Conservation (phyloP, 371 early-diverging fungal genomes). For the Haplosporangium sp. region DNA sequence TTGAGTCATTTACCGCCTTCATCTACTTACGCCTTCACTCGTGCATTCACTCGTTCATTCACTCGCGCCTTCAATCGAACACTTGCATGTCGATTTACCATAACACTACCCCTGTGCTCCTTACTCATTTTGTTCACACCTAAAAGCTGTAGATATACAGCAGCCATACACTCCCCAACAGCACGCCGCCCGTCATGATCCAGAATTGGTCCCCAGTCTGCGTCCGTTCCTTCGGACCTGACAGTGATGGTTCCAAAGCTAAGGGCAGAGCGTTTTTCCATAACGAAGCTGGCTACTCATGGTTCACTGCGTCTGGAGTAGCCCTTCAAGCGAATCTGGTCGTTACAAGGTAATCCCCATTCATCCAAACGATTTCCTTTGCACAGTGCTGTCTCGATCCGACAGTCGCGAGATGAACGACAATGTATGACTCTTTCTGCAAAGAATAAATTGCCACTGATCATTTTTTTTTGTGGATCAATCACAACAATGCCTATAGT, state of each 20-base stretch:
- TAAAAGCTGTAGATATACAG: no score
- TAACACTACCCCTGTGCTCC: no score
- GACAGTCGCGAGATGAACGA: background rate
- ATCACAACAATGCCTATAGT: slow-evolving; percentile 6
- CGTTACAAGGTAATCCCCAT: slow-evolving; percentile 40
- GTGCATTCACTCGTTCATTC: background rate
- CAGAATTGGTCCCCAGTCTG: slow-evolving; percentile 54
- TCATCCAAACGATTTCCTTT: background rate
- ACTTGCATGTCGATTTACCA: no score
- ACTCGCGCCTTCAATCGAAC: background rate
- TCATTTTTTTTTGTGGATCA: background rate
- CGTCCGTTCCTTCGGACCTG: slow-evolving; percentile 54
- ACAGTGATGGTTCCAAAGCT: slow-evolving; percentile 44
- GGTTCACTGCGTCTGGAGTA: slow-evolving; percentile 51
- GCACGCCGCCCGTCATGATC: slow-evolving; percentile 30
- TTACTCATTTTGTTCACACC: no score
- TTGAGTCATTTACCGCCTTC: background rate
- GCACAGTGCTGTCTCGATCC: background rate
- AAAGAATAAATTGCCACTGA: background rate
- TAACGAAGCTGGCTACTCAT: slow-evolving; percentile 55
- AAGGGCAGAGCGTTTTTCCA: slow-evolving; percentile 55
- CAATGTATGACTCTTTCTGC: background rate
- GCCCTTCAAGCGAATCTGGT: slow-evolving; percentile 43
- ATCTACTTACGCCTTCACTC: no score
- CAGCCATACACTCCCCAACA: no score